Base-by-base conservation (phyloP, 2,329 filamentous ascomycete genomes). In the Aspergillus caelatus region DNA sequence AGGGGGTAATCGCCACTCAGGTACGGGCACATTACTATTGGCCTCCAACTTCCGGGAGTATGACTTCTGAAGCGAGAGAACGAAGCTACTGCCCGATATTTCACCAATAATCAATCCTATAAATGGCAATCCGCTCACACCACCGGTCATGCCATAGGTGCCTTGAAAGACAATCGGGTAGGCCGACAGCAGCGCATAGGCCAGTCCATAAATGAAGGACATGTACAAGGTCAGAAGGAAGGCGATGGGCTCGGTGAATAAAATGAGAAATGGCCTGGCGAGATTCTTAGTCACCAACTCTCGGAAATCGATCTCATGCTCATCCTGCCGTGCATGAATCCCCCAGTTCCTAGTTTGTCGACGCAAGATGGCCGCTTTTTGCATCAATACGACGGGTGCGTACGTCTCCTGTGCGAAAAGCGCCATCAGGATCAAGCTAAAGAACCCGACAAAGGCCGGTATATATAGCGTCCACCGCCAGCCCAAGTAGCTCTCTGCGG, bases 331-430 rank as follows among this genome's bases (percentile, higher is more conserved):
- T 12, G 69, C 67, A 23, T 70, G 69, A 19, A 71, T 69, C 1
- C 66, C 69, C 68, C 68, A 71, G 61, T 70, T 70, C 28, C 62
- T 59, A 7, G 67, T 70, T 34, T 71, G 67, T 14, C 66, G 65
- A 12, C 67, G 68, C 32, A 71, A 57, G 28, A 67, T 66, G 12
- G 62, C 58, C 1, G 69, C 69, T 21, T 70, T 70, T 26, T 70
- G 58, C 2, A 65, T 61, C 2, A 70, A 60, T 3, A 71, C 62
- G 2, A 65, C 39, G 3, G 84, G 84, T 0, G 83, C 79, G 65
- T 86, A 86, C 0, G 83, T 83, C 69, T 86, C 84, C 57, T 83
- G 74, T 16, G 84, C 75, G 70, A 85, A 84, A 28, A 73, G 7
- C 1, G 62, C 36, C 6, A 71, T 62, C 16, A 71, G 69, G 0